Base-by-base conservation (phyloP, 2,329 filamentous ascomycete species). In the Diaporthe sp. region DNA sequence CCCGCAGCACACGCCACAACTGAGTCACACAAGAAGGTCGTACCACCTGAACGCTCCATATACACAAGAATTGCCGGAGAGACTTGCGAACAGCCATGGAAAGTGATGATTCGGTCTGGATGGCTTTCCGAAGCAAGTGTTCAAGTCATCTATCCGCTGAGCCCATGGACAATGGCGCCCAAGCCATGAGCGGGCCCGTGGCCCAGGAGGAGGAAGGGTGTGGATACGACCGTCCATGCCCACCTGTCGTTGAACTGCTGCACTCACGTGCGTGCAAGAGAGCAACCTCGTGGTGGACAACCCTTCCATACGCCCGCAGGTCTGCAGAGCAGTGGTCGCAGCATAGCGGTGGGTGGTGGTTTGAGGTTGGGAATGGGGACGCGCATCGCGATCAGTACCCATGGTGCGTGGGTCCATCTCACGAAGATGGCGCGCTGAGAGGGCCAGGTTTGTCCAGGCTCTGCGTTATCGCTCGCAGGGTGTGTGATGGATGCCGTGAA, bases 91-190 rank as follows among this genome's bases (percentile, higher is more conserved):
- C n/a, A 42, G 17, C 22, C 9, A 15, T 47, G 39, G 39, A 30
- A 30, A 4, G 10, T 9, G 15, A 9, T 2, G 4, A 4, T 12
- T 3, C 4, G 19, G 25, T 7, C 17, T n/a, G 2, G 2, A 10
- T 63, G 27, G 17, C 27, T 10, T 32, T 65, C 27, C 1, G 19
- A 47, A 17, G 39, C 19, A n/a, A 22, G 6, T 30, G 27, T 1
- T 6, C 2, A n/a, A n/a, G 39, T 47, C 25, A 19, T 32, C 39
- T n/a, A 19, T 35, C 39, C 25, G 39, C 59, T 44, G 4, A 47
- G 19, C 25, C 12, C 27, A 32, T 27, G 22, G 39, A 19, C 59
- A 47, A 17, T 25, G 30, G 27, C 39, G 4, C 19, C 55, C 39
- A 15, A 27, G 19, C 5, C 22, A n/a, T 32, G 2, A 15, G 9